phyloP scores from a whole-genome alignment of 1,139 yeast species.

The Yarrowia galli region DNA sequence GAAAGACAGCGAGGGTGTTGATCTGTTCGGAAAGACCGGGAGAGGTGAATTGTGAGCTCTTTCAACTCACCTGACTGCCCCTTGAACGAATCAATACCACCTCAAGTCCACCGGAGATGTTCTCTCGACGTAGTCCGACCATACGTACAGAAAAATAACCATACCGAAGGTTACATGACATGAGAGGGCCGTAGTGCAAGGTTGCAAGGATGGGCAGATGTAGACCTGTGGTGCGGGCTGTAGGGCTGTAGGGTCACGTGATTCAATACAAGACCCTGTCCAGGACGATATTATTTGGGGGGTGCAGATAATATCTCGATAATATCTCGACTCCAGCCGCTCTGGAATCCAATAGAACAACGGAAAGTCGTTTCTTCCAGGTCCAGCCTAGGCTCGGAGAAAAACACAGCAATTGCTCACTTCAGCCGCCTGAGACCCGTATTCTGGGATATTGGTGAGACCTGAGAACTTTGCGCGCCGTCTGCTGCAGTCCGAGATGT shows the following conservation, averaged over 20 bases:
- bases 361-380: constrained; percentile 2
- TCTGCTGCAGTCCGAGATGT: constrained; percentile 4
- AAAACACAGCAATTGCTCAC: background rate
- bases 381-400: background rate
- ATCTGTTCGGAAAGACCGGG: too few relatives aligned
- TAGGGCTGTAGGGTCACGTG: background rate
- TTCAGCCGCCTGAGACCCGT: constrained; percentile 3
- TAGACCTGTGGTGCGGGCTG: background rate
- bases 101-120: too few relatives aligned
- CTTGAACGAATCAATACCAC: too few relatives aligned
- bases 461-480: constrained; percentile 5
- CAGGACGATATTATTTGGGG: too few relatives aligned
- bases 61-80: too few relatives aligned
- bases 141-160: background rate
- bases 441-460: background rate
- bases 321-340: background rate
- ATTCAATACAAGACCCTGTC: background rate
- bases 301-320: background rate
- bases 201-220: constrained; percentile 2
- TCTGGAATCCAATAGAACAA: background rate
- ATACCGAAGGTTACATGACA: constrained; percentile 8
- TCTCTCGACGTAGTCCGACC: too few relatives aligned
- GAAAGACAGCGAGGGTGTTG: too few relatives aligned
- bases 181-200: background rate
- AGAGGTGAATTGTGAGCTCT: too few relatives aligned